Evolutionary conservation across 2,329 filamentous ascomycete genomes (phyloP), one percentile per base, ranked within the genome.

Genomic region (Blastomyces gilchristii): DNA sequence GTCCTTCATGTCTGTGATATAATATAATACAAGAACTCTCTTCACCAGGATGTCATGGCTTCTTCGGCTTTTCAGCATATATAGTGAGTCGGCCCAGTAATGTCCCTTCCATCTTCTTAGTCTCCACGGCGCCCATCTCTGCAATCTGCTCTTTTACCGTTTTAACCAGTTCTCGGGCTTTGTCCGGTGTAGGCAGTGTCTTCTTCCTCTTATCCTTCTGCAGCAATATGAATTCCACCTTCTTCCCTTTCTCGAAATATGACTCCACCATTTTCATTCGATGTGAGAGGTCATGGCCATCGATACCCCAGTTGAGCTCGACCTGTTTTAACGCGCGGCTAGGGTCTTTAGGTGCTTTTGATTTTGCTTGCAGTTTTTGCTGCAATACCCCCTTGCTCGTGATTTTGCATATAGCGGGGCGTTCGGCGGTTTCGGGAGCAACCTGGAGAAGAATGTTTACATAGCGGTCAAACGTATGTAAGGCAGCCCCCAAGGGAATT

Each of bases 281-380:
- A 73, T 89, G 87, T n/a, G 77, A 77, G 61, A 96, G 74, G 77
- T 97, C 92, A 71, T 93, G 83, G 14, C 75, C 71, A 65, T 86
- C 86, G 70, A 96, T 95, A 43, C 87, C 86, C 92, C 92, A 97
- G 74, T 91, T 93, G 69, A 97, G 69, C 77, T 97, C 92, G n/a
- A 97, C 75, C 71, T 87, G 87, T 78, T 97, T 97, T 18, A 75
- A 72, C 68, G 70, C 73, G 65, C 67, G 74, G 73, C 65, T 76
- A 71, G 68, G 69, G 68, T 78, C 61, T 73, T 77, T 67, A 72
- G 78, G 68, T 76, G 69, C 65, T 63, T 71, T 71, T 22, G 71
- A 69, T 63, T 74, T 73, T 25, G 72, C 70, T 39, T 69, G 66
- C 4, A 66, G 60, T 62, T 68, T 79, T 69, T 71, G 74, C 79